Evolutionary conservation across 75 land plant species (phyloP), one percentile per base, ranked within the genome.

Genomic region (Pinus albicaulis): DNA sequence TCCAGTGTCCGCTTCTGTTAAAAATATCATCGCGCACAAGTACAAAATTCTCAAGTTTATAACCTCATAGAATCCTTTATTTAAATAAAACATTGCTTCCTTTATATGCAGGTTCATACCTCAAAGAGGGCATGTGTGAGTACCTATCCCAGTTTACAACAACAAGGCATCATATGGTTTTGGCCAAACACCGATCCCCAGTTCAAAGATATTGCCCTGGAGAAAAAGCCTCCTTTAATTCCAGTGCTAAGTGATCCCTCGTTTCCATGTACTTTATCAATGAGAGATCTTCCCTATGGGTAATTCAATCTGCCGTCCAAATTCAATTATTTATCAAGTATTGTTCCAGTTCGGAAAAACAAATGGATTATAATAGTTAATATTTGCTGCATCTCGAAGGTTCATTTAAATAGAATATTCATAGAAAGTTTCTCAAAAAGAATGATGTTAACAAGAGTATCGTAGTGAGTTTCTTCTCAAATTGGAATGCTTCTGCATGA

Each of bases 91-190:
- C 34, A 23, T 19, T 38, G 23, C 24, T 41, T 17, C 52, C 52
- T 41, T 48, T 41, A 44, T 74, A 74, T 88, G 80, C 92, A 92
- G 95, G 83, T 86, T 20, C 81, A 80, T 62, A 79, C 77, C 24
- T 83, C 82, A 55, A 80, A 83, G 64, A 82, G 82, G 61, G 93
- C 95, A 25, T 91, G 95, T 83, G 93, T 74, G 65, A 63, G 84
- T 58, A 87, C 79, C 28, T 92, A 92, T 85, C 93, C 91, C 48
- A 82, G 89, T 78, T 71, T 76, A 57, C 91, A 86, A 58, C 95
- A 92, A 57, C 79, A 92, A 80, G 91, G 86, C 41, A 87, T 92
- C 74, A 74, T 92, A 12, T 92, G 95, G 95, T 90, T 91, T 77
- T 91, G 93, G 90, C 87, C 89, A 71, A 85, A 79, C 56, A 41